These are phyloP conservation scores for Apiospora arundinis DNA, from an alignment of 2,329 filamentous ascomycete species.

Conservation along the genomic window DNA sequence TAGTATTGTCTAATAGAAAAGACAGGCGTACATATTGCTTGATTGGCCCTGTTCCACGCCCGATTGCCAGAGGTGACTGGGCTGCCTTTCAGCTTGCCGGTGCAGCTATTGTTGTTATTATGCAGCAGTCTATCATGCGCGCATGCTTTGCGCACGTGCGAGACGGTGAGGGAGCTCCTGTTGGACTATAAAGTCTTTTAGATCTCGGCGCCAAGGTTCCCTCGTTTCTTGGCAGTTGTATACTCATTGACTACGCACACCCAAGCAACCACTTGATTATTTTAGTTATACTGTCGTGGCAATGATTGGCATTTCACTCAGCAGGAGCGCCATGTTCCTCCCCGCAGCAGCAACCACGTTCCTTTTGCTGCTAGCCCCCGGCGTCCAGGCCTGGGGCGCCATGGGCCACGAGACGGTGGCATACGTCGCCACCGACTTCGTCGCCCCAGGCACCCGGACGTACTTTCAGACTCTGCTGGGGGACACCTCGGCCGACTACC, in stretches of 20 bases:
- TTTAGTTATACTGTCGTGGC: not conserved
- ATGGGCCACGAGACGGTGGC: conserved; percentile 61
- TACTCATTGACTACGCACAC: not conserved
- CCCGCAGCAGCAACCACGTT: conserved; percentile 31
- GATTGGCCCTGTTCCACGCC: conserved; percentile 8
- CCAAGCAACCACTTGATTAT: not conserved
- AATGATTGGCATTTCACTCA: not conserved
- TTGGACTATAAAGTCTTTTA: not conserved
- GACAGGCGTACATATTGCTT: not conserved
- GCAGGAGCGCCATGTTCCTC: conserved; percentile 30
- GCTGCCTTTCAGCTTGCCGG: not conserved
- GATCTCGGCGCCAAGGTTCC: not conserved
- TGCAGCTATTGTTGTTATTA: not conserved
- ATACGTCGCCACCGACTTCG: conserved; percentile 57
- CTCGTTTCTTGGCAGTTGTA: not conserved
- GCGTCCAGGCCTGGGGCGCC: conserved; percentile 46
- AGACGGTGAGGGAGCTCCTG: not conserved
- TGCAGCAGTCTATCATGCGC: not conserved
- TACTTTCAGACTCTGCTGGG: conserved; percentile 52
- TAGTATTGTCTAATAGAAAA: not conserved
- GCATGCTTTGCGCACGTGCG: not conserved
- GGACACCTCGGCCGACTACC: conserved; percentile 51
- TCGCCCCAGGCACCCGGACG: conserved; percentile 46
- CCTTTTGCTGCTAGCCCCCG: conserved; percentile 31
- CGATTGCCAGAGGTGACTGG: not conserved